phyloP scores from a whole-genome alignment of 2,329 filamentous ascomycete genomes.

The Neoascochyta sp. region DNA sequence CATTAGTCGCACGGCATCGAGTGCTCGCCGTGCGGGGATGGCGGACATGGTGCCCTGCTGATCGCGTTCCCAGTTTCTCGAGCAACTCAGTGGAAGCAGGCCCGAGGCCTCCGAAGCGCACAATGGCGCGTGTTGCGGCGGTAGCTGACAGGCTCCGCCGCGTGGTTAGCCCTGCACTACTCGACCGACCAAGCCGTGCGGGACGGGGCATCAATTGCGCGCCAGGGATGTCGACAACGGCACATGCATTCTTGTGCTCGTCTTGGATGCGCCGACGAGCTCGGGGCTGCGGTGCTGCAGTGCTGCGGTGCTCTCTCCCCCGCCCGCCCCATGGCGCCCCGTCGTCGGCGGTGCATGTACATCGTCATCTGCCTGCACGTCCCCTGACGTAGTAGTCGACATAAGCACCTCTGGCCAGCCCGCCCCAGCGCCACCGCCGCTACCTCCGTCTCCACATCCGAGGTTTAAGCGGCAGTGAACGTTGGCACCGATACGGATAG shows the following conservation, averaged over 20 bases:
- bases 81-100: constrained; percentile 14
- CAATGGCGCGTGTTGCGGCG: constrained; percentile 5
- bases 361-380: constrained; percentile 27
- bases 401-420: constrained; percentile 30
- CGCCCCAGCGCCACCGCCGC: constrained; percentile 24
- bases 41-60: constrained; percentile 17
- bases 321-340: constrained; percentile 1
- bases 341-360: constrained; percentile 7
- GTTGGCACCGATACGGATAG: constrained; percentile 13
- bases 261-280: too few species aligned
- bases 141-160: neutral
- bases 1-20: constrained; percentile 12
- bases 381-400: constrained; percentile 19
- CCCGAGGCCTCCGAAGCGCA: constrained; percentile 12
- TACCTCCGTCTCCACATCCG: too few species aligned
- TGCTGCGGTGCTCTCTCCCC: neutral
- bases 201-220: too few species aligned
- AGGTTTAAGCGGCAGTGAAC: neutral
- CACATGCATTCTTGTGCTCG: too few species aligned
- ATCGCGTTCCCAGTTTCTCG: constrained; percentile 15
- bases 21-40: constrained; percentile 13
- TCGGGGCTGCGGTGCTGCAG: too few species aligned
- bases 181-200: too few species aligned
- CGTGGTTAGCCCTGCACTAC: neutral
- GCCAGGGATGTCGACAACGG: too few species aligned